Conservation (phyloP, 1,284 basidiomycete species). For the Boletus albobrunnescens region DNA sequence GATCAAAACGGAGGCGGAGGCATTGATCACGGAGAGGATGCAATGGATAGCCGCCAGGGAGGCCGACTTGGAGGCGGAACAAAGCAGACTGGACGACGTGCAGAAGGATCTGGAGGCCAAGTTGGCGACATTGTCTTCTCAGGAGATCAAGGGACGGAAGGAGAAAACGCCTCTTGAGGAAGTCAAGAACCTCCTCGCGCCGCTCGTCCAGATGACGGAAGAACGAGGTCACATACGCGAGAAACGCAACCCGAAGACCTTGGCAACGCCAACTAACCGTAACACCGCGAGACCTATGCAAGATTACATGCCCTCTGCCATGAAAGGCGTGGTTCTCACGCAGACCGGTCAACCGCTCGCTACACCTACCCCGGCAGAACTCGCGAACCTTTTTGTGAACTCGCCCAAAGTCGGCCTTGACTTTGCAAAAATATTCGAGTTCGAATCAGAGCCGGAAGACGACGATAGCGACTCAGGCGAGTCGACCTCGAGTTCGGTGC, state of each 20-base stretch:
- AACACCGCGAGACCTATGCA: slow-evolving; percentile 32
- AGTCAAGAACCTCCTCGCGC: slow-evolving; percentile 64
- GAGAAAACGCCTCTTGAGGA: slow-evolving; percentile 67
- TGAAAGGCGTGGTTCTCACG: slow-evolving; percentile 79
- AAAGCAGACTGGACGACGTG: slow-evolving; percentile 43
- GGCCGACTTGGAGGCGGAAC: slow-evolving; percentile 51
- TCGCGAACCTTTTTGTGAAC: slow-evolving; percentile 59
- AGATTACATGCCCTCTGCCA: slow-evolving; percentile 53
- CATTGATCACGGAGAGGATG: slow-evolving; percentile 49
- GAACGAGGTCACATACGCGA: slow-evolving; percentile 28
- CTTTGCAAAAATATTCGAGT: slow-evolving; percentile 73
- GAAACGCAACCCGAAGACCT: slow-evolving; percentile 26
- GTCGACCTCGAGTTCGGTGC: slow-evolving; percentile 13
- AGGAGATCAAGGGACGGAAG: slow-evolving; percentile 41
- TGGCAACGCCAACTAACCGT: slow-evolving; percentile 40
- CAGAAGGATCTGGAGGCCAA: slow-evolving; percentile 47
- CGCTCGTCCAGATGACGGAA: slow-evolving; percentile 42
- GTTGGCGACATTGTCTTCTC: slow-evolving; percentile 41
- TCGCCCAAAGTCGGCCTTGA: slow-evolving; percentile 65
- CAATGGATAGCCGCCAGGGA: slow-evolving; percentile 50
- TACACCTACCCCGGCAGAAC: slow-evolving; percentile 62
- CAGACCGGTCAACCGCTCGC: slow-evolving; percentile 65
- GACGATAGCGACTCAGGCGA: slow-evolving; percentile 25
- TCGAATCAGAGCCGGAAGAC: slow-evolving; percentile 33
- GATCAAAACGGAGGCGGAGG: slow-evolving; percentile 47